Conservation (phyloP, 208 protist genomes). For the Vickermania ingenoplastis region DNA sequence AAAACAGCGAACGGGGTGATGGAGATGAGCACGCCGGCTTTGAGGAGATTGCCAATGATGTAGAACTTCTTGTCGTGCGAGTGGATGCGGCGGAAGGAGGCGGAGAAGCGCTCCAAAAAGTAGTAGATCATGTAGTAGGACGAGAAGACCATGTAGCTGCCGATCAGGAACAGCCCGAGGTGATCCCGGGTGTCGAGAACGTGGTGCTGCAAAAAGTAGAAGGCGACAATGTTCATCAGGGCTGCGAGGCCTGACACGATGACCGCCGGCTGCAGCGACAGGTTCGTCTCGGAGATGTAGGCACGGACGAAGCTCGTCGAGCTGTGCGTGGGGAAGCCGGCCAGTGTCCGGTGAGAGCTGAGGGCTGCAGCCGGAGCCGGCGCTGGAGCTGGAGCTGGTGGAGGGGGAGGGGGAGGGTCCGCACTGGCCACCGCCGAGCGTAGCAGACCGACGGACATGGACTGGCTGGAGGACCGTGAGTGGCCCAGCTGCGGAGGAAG, state of each 20-base stretch:
- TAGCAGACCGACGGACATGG: too few species aligned
- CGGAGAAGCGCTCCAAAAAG: slow-evolving; percentile 68
- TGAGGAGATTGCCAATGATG: slow-evolving; percentile 87
- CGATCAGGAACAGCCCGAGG: slow-evolving; percentile 77
- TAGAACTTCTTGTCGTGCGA: slow-evolving; percentile 90
- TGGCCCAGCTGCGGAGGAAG: background rate
- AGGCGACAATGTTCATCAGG: slow-evolving; percentile 51
- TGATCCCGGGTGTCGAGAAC: slow-evolving; percentile 82
- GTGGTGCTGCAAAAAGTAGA: slow-evolving; percentile 74
- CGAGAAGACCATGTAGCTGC: slow-evolving; percentile 80
- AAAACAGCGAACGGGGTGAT: slow-evolving; percentile 80
- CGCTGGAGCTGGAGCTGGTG: background rate
- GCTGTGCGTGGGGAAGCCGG: slow-evolving; percentile 55
- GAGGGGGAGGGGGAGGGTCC: background rate
- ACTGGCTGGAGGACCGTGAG: too few species aligned
- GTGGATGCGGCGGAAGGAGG: slow-evolving; percentile 67
- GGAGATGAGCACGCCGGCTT: slow-evolving; percentile 80
- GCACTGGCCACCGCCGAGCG: background rate
- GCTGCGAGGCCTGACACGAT: slow-evolving; percentile 55
- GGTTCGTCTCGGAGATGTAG: slow-evolving; percentile 65
- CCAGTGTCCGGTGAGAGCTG: slow-evolving; percentile 6
- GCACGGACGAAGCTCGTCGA: slow-evolving; percentile 77
- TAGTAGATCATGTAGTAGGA: slow-evolving; percentile 87
- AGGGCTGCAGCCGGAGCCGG: background rate
- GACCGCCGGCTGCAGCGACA: slow-evolving; percentile 57